Evolutionary conservation across 1,139 yeast species (phyloP).

Genomic region (Candida neerlandica): DNA sequence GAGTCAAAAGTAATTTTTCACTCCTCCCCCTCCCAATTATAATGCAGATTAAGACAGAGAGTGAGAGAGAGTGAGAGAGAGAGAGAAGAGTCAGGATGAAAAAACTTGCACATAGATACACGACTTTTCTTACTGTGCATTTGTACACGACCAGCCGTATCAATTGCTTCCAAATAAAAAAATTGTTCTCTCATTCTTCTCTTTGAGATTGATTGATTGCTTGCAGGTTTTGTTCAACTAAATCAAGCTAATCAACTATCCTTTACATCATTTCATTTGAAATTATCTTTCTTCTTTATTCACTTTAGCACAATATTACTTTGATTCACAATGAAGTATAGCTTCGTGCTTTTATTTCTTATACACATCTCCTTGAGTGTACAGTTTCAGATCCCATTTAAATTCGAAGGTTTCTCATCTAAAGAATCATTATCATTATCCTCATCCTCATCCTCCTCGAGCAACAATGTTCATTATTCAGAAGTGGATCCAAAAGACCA

Average conservation of each 20-base stretch:
- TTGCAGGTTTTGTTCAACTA: background rate
- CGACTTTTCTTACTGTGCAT: too few species aligned
- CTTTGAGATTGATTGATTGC: background rate
- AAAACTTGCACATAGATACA: background rate
- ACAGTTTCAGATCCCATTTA: slow-evolving; percentile 16
- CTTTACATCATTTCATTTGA: too few species aligned
- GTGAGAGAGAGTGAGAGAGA: background rate
- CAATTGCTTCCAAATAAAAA: background rate
- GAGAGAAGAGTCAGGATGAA: background rate
- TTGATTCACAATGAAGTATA: background rate
- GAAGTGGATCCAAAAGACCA: slow-evolving; percentile 23
- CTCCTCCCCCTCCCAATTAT: too few species aligned
- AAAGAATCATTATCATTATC: background rate
- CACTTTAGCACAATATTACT: too few species aligned
- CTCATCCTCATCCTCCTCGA: too few species aligned
- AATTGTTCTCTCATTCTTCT: background rate
- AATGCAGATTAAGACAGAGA: too few species aligned
- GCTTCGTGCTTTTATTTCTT: slow-evolving; percentile 1
- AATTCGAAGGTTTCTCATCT: slow-evolving; percentile 2
- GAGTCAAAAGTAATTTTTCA: slow-evolving; percentile 3
- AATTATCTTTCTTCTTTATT: too few species aligned
- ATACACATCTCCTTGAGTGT: background rate
- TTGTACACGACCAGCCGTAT: too few species aligned
- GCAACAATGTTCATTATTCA: slow-evolving; percentile 19
- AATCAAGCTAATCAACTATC: too few species aligned